phyloP scores from a whole-genome alignment of 768 basidiomycete genomes.

The Tulasnella calospora region DNA sequence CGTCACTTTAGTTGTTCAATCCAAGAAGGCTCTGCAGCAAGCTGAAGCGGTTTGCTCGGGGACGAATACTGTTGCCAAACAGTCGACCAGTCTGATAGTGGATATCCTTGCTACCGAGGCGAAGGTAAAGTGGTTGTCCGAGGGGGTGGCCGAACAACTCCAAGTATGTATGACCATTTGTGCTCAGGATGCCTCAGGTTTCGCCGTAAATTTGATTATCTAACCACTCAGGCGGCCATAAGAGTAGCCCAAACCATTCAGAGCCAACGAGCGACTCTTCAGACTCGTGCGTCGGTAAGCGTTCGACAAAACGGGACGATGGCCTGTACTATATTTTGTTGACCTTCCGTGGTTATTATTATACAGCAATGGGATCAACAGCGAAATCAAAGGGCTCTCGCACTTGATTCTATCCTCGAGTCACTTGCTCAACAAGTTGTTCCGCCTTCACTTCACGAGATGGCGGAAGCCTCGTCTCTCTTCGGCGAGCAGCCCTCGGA shows the following conservation, averaged over 20 bases:
- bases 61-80: slow-evolving; percentile 58
- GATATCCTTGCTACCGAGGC: slow-evolving; percentile 76
- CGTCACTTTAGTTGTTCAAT: slow-evolving; percentile 69
- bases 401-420: slow-evolving; percentile 67
- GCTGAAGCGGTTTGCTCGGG: slow-evolving; percentile 69
- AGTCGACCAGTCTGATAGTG: slow-evolving; percentile 59
- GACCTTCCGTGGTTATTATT: slow-evolving; percentile 4
- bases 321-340: neutral
- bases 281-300: slow-evolving; percentile 57
- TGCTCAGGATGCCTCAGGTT: neutral
- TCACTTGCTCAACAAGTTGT: slow-evolving; percentile 66
- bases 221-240: slow-evolving; percentile 53
- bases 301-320: neutral
- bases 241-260: slow-evolving; percentile 70
- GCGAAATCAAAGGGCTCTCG: slow-evolving; percentile 54
- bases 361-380: slow-evolving; percentile 67
- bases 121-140: slow-evolving; percentile 70
- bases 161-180: slow-evolving; percentile 46
- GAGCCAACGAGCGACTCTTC: slow-evolving; percentile 58
- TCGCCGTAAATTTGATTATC: neutral
- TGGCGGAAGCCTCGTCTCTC: slow-evolving; percentile 61
- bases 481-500: slow-evolving; percentile 65
- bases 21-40: slow-evolving; percentile 75
- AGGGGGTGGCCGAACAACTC: slow-evolving; percentile 70
- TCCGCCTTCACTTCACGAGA: slow-evolving; percentile 70